Conservation (phyloP, 164 flowering plant species). For the Saururus chinensis region DNA sequence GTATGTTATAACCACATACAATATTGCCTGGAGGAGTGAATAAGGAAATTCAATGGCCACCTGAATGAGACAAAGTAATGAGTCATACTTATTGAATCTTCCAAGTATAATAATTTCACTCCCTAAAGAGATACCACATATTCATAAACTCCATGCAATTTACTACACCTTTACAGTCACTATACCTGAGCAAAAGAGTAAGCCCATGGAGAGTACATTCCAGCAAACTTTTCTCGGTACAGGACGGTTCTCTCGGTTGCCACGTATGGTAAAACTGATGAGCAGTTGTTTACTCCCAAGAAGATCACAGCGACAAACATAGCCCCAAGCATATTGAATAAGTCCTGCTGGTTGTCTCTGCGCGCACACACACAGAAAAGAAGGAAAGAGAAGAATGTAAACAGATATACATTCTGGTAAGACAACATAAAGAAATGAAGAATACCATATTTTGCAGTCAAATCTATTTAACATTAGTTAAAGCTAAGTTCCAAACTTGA, state of each 20-base stretch:
- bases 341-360: conserved; percentile 35
- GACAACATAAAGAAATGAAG: too few species aligned
- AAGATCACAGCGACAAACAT: conserved; percentile 22
- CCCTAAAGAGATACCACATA: background rate
- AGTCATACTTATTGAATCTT: too few species aligned
- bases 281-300: conserved; percentile 35
- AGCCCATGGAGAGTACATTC: conserved; percentile 43
- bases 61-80: conserved; percentile 9
- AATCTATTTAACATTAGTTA: too few species aligned
- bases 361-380: background rate
- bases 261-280: conserved; percentile 28
- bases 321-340: conserved; percentile 37
- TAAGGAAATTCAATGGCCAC: conserved; percentile 34
- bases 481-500: background rate
- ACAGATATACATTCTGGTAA: too few species aligned
- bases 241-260: conserved; percentile 32
- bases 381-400: background rate
- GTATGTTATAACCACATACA: conserved; percentile 26
- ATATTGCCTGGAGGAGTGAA: conserved; percentile 17
- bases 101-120: too few species aligned
- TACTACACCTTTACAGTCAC: too few species aligned
- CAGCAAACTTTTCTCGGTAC: conserved; percentile 39
- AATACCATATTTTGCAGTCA: too few species aligned
- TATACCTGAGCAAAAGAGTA: conserved; percentile 41
- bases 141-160: background rate